These are phyloP conservation scores for Incumbomyces delicatus DNA, from an alignment of 2,329 filamentous ascomycete genomes.

Conservation along the genomic window DNA sequence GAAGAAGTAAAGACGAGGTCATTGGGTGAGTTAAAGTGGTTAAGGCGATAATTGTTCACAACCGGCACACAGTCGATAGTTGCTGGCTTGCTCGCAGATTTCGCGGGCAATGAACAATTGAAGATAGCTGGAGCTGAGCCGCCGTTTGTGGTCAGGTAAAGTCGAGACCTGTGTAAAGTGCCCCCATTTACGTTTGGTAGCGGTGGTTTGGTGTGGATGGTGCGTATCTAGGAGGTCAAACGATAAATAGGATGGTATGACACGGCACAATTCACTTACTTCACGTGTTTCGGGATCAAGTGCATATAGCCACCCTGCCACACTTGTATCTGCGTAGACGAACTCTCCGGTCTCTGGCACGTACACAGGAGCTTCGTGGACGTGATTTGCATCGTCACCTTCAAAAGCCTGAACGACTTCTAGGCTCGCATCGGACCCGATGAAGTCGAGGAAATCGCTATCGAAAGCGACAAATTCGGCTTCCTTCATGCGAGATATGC, in stretches of 20 bases:
- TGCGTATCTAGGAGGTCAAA: neutral
- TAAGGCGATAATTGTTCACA: slow-evolving; percentile 5
- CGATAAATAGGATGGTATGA: neutral
- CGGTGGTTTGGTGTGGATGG: neutral
- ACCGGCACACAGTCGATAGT: neutral
- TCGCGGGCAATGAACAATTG: slow-evolving; percentile 2
- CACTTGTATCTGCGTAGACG: slow-evolving; percentile 3
- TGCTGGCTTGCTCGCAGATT: neutral
- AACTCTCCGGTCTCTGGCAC: slow-evolving; percentile 1
- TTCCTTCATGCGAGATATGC: neutral
- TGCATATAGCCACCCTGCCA: slow-evolving; percentile 2
- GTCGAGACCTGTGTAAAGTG: neutral
- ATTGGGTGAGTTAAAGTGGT: slow-evolving; percentile 5
- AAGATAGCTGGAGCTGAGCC: neutral
- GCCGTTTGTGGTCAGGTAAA: slow-evolving; percentile 5
- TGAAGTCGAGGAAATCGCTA: neutral
- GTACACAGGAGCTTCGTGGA: slow-evolving; percentile 7
- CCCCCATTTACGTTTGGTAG: slow-evolving; percentile 5
- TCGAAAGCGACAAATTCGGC: slow-evolving; percentile 4
- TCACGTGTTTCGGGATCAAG: neutral
- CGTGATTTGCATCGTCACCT: neutral
- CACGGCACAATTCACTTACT: neutral
- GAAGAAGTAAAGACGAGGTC: slow-evolving; percentile 3
- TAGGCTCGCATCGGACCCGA: slow-evolving; percentile 1
- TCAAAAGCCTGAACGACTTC: neutral